Conservation (phyloP, 192 early-diverging fungal genomes). For the Coemansia sp. region DNA sequence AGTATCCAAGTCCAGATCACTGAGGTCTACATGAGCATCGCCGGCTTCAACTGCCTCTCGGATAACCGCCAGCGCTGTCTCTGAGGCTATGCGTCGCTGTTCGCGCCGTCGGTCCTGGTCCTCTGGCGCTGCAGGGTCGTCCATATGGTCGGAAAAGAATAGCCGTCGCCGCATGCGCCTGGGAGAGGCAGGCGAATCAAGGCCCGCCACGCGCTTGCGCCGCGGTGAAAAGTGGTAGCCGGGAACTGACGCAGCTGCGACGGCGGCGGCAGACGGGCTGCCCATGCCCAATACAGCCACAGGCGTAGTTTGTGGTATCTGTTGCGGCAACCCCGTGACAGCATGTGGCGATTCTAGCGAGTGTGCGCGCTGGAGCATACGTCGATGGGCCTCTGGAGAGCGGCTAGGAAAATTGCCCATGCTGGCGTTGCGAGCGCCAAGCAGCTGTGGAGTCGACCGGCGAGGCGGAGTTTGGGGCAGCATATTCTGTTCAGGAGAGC, state of each 20-base stretch:
- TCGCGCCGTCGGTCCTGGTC: constrained; percentile 12
- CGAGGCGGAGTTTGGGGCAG: constrained; percentile 13
- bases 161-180: constrained; percentile 47
- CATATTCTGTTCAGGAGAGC: constrained; percentile 2
- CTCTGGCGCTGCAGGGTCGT: constrained; percentile 20
- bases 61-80: constrained; percentile 38
- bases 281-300: background rate
- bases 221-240: constrained; percentile 36
- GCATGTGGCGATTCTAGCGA: constrained; percentile 28
- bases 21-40: constrained; percentile 50
- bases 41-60: constrained; percentile 50
- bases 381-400: constrained; percentile 32
- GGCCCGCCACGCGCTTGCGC: constrained; percentile 21
- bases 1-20: constrained; percentile 45
- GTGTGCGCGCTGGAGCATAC: constrained; percentile 42
- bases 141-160: constrained; percentile 44
- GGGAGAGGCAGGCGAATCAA: constrained; percentile 24
- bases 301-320: background rate
- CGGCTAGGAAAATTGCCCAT: constrained; percentile 24
- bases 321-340: background rate
- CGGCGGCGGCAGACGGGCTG: constrained; percentile 1
- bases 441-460: constrained; percentile 23
- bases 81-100: constrained; percentile 13
- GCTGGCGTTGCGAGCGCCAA: constrained; percentile 39
- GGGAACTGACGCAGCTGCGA: constrained; percentile 1